A percentile compares a stretch with the other conserved stretches of the same genome.
phyloP scores from a whole-genome alignment of 441 rosid species.

The Jatropha multifida region DNA sequence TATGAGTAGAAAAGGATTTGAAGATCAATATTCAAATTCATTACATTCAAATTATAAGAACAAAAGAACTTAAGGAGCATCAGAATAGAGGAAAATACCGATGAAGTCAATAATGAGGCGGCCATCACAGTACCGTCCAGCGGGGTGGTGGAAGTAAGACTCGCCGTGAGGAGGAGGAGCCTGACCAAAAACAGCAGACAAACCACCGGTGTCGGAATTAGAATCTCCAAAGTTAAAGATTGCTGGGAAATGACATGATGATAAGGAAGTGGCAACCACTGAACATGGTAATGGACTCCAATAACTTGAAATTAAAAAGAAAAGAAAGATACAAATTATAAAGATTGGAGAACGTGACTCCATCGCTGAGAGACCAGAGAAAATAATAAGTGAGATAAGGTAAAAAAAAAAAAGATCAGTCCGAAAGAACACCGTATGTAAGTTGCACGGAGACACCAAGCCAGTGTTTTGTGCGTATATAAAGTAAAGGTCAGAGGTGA shows the following conservation, averaged over 20 bases:
- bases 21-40: too few species aligned
- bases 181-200: constrained; percentile 28
- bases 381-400: neutral
- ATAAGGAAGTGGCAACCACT: constrained; percentile 7
- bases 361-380: constrained; percentile 19
- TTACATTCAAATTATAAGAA: too few species aligned
- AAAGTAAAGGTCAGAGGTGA: too few species aligned
- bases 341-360: constrained; percentile 19
- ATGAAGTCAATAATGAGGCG: constrained; percentile 30
- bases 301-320: neutral
- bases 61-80: neutral
- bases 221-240: constrained; percentile 45
- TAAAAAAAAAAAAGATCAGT: neutral
- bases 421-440: neutral
- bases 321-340: constrained; percentile 16
- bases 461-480: neutral
- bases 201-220: constrained; percentile 42
- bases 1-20: too few species aligned
- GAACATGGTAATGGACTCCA: neutral
- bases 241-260: constrained; percentile 33
- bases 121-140: constrained; percentile 35
- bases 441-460: neutral
- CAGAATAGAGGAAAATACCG: neutral
- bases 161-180: constrained; percentile 32
- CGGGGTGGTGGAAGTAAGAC: constrained; percentile 33